Evolutionary conservation across 2,329 filamentous ascomycete genomes (phyloP).

Genomic region (Neofusicoccum umdonicola): DNA sequence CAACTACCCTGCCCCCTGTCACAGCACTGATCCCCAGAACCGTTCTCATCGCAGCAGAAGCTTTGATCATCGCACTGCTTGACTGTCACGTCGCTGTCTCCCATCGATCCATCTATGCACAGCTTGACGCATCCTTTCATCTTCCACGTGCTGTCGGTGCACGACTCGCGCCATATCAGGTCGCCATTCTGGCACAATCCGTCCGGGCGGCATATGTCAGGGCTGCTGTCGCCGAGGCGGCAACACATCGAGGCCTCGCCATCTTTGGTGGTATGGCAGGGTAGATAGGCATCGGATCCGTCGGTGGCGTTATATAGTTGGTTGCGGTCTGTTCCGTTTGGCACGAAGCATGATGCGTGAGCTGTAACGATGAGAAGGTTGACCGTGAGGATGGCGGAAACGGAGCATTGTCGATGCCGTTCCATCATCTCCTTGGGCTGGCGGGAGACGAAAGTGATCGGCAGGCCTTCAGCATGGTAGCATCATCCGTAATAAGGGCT

Average conservation of each 20-base stretch:
- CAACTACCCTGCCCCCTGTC: not conserved
- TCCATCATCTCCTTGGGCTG: too few relatives aligned
- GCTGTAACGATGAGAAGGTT: not conserved
- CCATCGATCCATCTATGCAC: not conserved
- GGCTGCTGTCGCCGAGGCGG: too few relatives aligned
- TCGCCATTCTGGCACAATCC: not conserved
- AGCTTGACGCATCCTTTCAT: not conserved
- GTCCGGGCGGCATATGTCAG: not conserved
- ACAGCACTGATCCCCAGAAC: not conserved
- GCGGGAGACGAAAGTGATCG: too few relatives aligned
- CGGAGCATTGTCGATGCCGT: too few relatives aligned
- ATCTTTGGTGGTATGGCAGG: too few relatives aligned
- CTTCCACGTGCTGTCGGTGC: not conserved
- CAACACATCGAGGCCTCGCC: not conserved
- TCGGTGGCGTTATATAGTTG: not conserved
- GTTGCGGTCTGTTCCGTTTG: not conserved
- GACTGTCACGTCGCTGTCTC: not conserved
- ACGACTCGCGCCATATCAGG: not conserved
- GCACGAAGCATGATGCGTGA: not conserved
- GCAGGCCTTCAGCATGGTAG: too few relatives aligned
- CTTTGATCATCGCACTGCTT: not conserved
- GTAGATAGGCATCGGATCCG: too few relatives aligned
- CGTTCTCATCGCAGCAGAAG: not conserved
- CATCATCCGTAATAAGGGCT: too few relatives aligned
- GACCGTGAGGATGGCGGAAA: not conserved